These are phyloP conservation scores for Pestalotiopsis sp. DNA, from an alignment of 2,329 filamentous ascomycete species.

Conservation along the genomic window DNA sequence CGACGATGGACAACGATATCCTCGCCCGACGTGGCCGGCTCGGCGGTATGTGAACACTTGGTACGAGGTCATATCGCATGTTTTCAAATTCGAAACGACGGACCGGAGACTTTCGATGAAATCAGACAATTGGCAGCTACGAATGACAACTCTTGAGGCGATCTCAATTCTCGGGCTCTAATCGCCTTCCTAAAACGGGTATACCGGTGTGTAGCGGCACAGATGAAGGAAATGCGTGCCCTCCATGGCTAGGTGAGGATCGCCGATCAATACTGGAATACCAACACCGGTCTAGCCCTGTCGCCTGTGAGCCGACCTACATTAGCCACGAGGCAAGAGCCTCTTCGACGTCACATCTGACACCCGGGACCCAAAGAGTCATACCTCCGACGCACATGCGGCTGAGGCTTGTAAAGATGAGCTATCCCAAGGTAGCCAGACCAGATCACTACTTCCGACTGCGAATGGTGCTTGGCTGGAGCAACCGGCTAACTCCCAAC, in stretches of 20 bases:
- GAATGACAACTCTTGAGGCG: background rate
- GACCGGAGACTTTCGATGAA: background rate
- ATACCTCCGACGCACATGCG: background rate
- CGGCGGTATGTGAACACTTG: background rate
- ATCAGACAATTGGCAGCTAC: background rate
- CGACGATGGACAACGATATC: background rate
- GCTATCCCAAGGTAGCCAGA: background rate
- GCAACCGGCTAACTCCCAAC: background rate
- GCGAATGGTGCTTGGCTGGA: background rate
- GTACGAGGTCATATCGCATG: background rate
- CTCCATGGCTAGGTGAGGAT: background rate
- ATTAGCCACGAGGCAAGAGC: background rate
- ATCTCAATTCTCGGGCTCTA: background rate
- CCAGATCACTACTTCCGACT: background rate
- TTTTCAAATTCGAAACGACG: background rate
- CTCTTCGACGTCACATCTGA: conserved; percentile 1
- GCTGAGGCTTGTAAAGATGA: background rate
- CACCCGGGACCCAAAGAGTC: background rate
- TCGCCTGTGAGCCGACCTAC: background rate
- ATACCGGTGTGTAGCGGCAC: background rate
- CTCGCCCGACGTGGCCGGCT: background rate
- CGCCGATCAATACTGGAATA: background rate
- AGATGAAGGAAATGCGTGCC: background rate
- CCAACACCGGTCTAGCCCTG: background rate
- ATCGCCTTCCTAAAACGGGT: conserved; percentile 2